Percentiles rank a stretch among this genome's conserved stretches.
phyloP scores from a whole-genome alignment of 495 filamentous ascomycete genomes.

The Aspergillus coremiiformis region DNA sequence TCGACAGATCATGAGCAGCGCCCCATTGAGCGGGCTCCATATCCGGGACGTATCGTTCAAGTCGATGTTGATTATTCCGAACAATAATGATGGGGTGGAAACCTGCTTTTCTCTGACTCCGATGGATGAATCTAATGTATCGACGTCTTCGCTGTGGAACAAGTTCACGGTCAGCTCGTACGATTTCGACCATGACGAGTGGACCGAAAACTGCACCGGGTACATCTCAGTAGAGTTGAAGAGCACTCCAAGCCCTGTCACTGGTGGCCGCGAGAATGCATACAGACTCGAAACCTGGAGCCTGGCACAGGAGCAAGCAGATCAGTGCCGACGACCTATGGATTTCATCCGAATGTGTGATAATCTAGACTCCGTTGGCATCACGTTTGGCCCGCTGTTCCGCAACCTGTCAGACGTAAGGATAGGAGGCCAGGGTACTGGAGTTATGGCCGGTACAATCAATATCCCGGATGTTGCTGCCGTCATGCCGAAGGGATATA shows the following conservation, averaged over 20 bases:
- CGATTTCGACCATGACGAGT: no score
- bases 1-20: neutral
- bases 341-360: neutral
- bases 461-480: slow-evolving; percentile 27
- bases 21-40: neutral
- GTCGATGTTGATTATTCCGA: neutral
- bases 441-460: slow-evolving; percentile 19
- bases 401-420: neutral
- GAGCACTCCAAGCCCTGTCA: no score
- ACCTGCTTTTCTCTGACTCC: neutral
- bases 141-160: no score
- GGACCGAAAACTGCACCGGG: no score
- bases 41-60: neutral
- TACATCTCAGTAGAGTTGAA: no score
- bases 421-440: no score
- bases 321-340: neutral
- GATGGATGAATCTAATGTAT: no score
- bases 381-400: slow-evolving; percentile 6
- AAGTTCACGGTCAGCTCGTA: no score
- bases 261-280: no score
- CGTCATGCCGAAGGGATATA: slow-evolving; percentile 34
- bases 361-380: neutral
- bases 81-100: slow-evolving; percentile 6
- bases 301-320: neutral
- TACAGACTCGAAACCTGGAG: no score